Evolutionary conservation across 2,329 filamentous ascomycete species (phyloP).

Genomic region (Sclerotinia glacialis): DNA sequence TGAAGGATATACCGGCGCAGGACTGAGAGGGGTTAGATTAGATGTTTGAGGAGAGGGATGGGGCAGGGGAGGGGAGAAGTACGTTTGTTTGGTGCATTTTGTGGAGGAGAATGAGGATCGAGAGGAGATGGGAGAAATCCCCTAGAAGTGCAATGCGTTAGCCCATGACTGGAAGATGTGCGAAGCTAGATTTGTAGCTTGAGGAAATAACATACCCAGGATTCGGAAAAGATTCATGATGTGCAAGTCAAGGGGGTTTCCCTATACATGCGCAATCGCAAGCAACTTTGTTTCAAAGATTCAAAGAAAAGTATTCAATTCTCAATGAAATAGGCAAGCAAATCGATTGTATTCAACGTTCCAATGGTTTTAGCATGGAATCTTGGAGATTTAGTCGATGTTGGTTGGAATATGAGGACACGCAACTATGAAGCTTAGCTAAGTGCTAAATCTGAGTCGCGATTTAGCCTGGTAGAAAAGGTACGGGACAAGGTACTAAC

Average conservation of each 20-base stretch:
- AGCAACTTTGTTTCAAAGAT: background rate
- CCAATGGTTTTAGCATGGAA: constrained; percentile 1
- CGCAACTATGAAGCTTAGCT: constrained; percentile 32
- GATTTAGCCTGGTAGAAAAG: constrained; percentile 16
- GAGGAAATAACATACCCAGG: constrained; percentile 49
- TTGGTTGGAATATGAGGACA: constrained; percentile 31
- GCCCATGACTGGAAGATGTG: background rate
- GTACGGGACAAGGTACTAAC: constrained; percentile 5
- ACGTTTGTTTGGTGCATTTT: constrained; percentile 96
- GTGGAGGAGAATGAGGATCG: constrained; percentile 90
- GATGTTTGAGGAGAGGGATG: constrained; percentile 17
- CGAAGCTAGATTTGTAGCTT: background rate
- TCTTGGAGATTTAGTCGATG: background rate
- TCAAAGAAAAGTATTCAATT: constrained; percentile 11
- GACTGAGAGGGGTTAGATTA: constrained; percentile 21
- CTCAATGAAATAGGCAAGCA: background rate
- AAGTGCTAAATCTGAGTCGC: constrained; percentile 18
- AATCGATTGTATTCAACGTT: constrained; percentile 3
- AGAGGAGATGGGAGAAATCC: constrained; percentile 92
- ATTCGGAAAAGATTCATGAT: constrained; percentile 70
- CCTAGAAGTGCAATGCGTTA: constrained; percentile 49
- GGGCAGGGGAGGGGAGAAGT: constrained; percentile 40
- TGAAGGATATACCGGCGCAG: constrained; percentile 96
- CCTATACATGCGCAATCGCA: constrained; percentile 17
- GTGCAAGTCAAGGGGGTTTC: constrained; percentile 28